phyloP scores from a whole-genome alignment of 495 filamentous ascomycete species.

The Pyronema domesticum region DNA sequence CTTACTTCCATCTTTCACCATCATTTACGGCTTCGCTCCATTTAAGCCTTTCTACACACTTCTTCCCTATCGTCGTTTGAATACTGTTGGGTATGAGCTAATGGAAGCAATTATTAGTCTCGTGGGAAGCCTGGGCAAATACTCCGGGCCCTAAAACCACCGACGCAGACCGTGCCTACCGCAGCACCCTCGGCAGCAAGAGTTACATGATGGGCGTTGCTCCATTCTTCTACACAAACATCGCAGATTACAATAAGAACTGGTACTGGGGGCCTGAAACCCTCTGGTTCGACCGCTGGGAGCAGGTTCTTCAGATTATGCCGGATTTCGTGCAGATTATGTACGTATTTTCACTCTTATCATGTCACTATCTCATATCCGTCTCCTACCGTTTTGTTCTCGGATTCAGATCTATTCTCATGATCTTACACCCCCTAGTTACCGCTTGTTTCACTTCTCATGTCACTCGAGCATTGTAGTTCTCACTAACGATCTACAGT shows the following conservation, averaged over 20 bases:
- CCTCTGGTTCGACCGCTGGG: constrained; percentile 60
- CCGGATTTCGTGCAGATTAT: constrained; percentile 49
- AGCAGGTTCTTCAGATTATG: constrained; percentile 42
- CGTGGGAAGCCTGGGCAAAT: constrained; percentile 58
- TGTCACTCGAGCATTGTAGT: too few species aligned
- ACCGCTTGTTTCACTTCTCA: too few species aligned
- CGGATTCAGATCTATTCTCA: too few species aligned
- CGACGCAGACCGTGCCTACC: constrained; percentile 37
- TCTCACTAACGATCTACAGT: constrained; percentile 9
- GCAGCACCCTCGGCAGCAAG: constrained; percentile 33
- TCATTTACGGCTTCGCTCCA: too few species aligned
- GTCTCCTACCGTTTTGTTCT: constrained; percentile 1
- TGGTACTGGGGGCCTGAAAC: constrained; percentile 57
- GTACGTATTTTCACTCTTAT: constrained; percentile 19
- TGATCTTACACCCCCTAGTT: too few species aligned
- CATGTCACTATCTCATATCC: neutral
- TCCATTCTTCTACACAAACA: constrained; percentile 58
- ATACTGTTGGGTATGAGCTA: too few species aligned
- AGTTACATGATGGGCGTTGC: constrained; percentile 66
- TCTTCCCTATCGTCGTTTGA: too few species aligned
- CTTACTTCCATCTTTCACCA: too few species aligned
- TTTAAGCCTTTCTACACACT: too few species aligned
- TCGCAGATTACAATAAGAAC: constrained; percentile 52
- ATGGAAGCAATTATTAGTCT: neutral
- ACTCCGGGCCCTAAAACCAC: constrained; percentile 37